Base-by-base conservation (phyloP, 2,329 filamentous ascomycete genomes). In the Rachicladosporium sp. region DNA sequence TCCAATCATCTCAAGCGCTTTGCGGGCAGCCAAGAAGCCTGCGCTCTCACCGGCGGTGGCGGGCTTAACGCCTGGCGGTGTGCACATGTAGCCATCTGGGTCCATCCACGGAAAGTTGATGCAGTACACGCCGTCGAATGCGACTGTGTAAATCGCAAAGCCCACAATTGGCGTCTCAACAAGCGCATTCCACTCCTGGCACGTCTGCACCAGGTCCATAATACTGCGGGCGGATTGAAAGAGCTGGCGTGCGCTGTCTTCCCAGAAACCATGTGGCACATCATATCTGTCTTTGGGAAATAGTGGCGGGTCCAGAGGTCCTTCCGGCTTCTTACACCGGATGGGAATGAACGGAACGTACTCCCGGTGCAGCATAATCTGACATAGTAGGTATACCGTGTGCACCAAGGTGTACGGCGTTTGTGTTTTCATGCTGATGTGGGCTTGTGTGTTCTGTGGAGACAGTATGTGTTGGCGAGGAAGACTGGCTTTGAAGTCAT, bases 21-120 rank as follows among this genome's bases (percentile, higher is more conserved):
- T 57, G 1, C 64, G 64, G 0, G 70, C 70, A 0, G 69, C 64
- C 12, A 67, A 61, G 2, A 61, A 55, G 6, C 59, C 60, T 35
- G 50, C 46, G 38, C 50, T 53, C 29, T 50, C 47, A n/a, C 48
- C 49, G 4, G 42, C 30, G 33, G 45, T 45, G 8, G 42, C 27
- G 8, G 41, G 31, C 35, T 46, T 46, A 7, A 41, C 27, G 12
- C 37, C 37, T 10, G 35, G 38, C 13, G 30, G 41, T 19, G 51
- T 55, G 42, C 64, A 64, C 50, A 82, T 71, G 51, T 73, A 70
- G 3, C 64, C 60, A 8, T 71, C 61, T 1, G 64, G 65, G 48
- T 85, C 80, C 76, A 85, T 82, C 42, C 73, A 70, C 0, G 77
- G 76, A 41, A 84, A 85, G 50, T 78, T 73, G 33, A 69, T 66